A percentile compares a stretch with the other conserved stretches of the same genome.
Conservation (phyloP, 1,284 basidiomycete genomes). For the Ustilago vetiveriae region DNA sequence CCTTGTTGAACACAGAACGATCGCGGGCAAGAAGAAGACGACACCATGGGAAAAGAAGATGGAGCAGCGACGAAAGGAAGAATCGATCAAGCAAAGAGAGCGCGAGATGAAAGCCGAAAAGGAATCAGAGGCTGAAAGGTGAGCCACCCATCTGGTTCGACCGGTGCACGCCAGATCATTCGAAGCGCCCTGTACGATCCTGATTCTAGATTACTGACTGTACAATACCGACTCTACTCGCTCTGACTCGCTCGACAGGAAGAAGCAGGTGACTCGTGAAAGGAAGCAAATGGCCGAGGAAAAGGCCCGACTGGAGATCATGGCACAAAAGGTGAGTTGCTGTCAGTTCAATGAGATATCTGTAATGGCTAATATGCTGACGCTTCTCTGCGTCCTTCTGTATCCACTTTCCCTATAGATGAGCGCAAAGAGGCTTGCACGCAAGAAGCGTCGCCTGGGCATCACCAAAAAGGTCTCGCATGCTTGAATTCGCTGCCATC, state of each 20-base stretch:
- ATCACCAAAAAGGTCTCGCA: conserved; percentile 57
- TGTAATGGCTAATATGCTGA: too few species aligned
- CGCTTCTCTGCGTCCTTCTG: background rate
- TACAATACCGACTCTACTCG: too few species aligned
- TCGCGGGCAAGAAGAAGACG: conserved; percentile 45
- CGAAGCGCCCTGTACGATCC: too few species aligned
- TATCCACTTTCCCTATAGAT: too few species aligned
- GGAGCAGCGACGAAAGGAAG: conserved; percentile 46
- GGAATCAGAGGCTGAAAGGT: conserved; percentile 38
- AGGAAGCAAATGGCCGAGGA: conserved; percentile 55
- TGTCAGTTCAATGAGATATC: too few species aligned
- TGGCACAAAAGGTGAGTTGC: conserved; percentile 50
- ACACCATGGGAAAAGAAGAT: conserved; percentile 54
- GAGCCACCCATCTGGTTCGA: conserved; percentile 1
- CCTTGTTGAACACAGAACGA: conserved; percentile 23
- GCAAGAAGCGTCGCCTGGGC: conserved; percentile 51
- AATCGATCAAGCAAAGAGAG: conserved; percentile 51
- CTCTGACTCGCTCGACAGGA: conserved; percentile 11
- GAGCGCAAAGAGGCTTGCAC: conserved; percentile 52
- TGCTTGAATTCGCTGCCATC: conserved; percentile 3
- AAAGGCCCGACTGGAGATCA: conserved; percentile 50
- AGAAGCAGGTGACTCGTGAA: conserved; percentile 44
- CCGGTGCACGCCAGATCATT: too few species aligned
- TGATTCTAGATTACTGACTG: too few species aligned
- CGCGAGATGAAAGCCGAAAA: conserved; percentile 53